A percentile compares a stretch with the other conserved stretches of the same genome.
Conservation (phyloP, 1,139 yeast genomes). For the Candida gigantensis region DNA sequence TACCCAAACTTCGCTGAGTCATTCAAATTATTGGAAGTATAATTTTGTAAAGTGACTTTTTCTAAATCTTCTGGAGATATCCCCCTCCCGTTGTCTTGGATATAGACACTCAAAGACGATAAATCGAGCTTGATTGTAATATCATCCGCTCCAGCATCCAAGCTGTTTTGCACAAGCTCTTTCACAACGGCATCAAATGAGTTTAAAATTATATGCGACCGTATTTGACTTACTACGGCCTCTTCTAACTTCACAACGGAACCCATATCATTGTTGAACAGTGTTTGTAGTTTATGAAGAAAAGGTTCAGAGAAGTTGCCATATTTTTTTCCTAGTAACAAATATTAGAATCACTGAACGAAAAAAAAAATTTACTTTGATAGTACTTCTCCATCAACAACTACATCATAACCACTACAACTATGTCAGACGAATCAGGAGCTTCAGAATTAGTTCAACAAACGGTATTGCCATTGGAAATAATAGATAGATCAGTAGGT, state of each 20-base stretch:
- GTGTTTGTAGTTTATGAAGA: not conserved
- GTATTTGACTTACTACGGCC: constrained; percentile 13
- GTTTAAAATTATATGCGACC: constrained; percentile 15
- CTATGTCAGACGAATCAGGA: constrained; percentile 8
- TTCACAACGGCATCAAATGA: constrained; percentile 50
- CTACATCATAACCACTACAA: not conserved
- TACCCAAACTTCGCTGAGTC: constrained; percentile 75
- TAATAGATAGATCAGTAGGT: constrained; percentile 86
- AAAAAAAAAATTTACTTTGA: not conserved
- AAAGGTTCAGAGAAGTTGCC: not conserved
- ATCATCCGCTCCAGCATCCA: constrained; percentile 71
- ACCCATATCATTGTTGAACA: constrained; percentile 6
- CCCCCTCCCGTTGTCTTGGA: constrained; percentile 80
- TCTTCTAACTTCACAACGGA: constrained; percentile 14
- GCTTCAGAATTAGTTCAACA: constrained; percentile 15
- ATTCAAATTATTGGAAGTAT: constrained; percentile 69
- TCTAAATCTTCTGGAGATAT: constrained; percentile 58
- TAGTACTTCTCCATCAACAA: not conserved
- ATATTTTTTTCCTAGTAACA: too few relatives aligned
- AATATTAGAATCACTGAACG: too few relatives aligned
- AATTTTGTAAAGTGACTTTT: constrained; percentile 61
- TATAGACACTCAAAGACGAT: constrained; percentile 56
- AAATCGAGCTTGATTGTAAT: constrained; percentile 67
- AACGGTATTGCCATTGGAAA: constrained; percentile 69
- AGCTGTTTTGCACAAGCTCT: constrained; percentile 76